Base-by-base conservation (phyloP, 768 basidiomycete species). In the Kwoniella europaea region DNA sequence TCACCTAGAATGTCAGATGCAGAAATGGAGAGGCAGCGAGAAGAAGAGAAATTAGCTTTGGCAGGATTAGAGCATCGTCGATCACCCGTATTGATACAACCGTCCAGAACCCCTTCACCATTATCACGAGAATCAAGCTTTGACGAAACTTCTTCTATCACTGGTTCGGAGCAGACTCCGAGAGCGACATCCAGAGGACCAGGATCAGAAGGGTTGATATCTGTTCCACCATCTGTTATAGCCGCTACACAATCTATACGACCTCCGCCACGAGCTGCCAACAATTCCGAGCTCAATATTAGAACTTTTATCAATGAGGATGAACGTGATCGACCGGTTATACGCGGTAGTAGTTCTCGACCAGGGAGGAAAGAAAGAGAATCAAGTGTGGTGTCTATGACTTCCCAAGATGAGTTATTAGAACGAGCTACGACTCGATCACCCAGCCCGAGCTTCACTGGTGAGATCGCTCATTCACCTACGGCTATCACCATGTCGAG, bases 61-160 rank as follows among this genome's bases (percentile, higher is more conserved):
- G 72, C 77, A 6, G 73, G 72, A 52, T 20, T 76, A 27, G 79
- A 80, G 59, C 75, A 75, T 68, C 73, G 79, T 7, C 59, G 76
- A 57, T 63, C 66, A 16, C 63, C 70, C 5, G 56, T 54, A 5
- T 58, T 74, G 5, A 59, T 78, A 16, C 16, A 44, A 16, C 61
- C 53, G 15, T 63, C 68, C 2, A 54, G 75, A 22, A 73, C 74
- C 1, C 72, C 76, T 3, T 76, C 76, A 13, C 78, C 78, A 1
- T 57, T 79, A 35, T 70, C 72, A 1, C 42, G 73, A 10, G 73
- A 74, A 61, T 56, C 72, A 22, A 64, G 68, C 10, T 60, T 79
- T 20, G 78, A 79, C 12, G 52, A 54, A 53, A 43, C 44, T 2
- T 58, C 56, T n/a, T 22, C 29, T 5, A 41, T 6, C 58, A n/a